Evolutionary conservation across 306 rosid genomes (phyloP).

Genomic region (Alnus glutinosa): DNA sequence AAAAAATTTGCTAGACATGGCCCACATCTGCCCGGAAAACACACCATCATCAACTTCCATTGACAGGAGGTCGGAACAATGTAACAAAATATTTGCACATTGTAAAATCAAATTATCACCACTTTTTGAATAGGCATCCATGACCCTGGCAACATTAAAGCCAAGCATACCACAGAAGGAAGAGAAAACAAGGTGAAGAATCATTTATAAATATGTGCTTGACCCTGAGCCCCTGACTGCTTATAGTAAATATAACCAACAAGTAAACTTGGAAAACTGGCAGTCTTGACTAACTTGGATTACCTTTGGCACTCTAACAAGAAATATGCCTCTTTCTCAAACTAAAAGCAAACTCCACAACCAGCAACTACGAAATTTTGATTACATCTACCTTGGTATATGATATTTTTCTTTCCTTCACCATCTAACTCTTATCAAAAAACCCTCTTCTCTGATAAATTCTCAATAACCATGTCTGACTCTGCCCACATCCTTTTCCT

Average conservation of each 20-base stretch:
- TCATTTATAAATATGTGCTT: neutral
- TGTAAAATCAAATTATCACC: constrained; percentile 6
- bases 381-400: neutral
- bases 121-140: constrained; percentile 9
- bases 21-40: constrained; percentile 63
- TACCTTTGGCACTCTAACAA: constrained; percentile 4
- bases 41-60: constrained; percentile 25
- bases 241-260: neutral
- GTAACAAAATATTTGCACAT: constrained; percentile 3
- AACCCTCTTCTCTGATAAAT: constrained; percentile 1
- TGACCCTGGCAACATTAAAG: neutral
- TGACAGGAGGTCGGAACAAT: neutral
- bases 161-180: neutral
- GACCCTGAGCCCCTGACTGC: neutral
- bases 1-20: constrained; percentile 38
- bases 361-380: neutral
- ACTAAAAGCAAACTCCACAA: neutral
- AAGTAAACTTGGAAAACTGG: constrained; percentile 1
- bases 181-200: neutral
- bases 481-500: neutral
- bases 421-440: neutral
- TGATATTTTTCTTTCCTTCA: neutral
- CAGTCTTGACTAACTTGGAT: constrained; percentile 7
- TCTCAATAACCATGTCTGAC: neutral
- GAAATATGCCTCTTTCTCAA: neutral